Base-by-base conservation (phyloP, 345 rosid genomes). In the Hypericum perforatum region DNA sequence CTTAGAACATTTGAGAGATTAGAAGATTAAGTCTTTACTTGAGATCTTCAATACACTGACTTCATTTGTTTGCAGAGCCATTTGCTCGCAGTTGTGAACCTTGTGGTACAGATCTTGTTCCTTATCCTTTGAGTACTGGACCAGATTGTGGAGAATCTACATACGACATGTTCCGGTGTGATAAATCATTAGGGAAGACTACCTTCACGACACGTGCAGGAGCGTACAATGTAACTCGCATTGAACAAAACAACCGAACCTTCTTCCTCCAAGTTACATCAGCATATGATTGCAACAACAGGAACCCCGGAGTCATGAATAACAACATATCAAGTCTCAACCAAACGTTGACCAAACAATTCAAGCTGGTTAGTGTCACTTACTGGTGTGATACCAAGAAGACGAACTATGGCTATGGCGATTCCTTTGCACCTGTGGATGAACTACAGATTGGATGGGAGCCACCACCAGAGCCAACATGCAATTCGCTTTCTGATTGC, bases 331-430 rank as follows among this genome's bases (percentile, higher is more conserved):
- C 37, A n/a, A 7, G 11, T 7, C 15, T 51, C 14, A 12, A 51
- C 39, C 41, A 11, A 11, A 9, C 54, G 15, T 10, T 36, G n/a
- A 41, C 54, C 1, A 22, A 22, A 22, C 32, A 22, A 22, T 22
- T 22, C 32, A 22, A 22, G 2, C 32, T 22, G 13, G 36, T 51
- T 51, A 11, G 1, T 6, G 41, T 39, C 36, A 73, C 75, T 43
- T 59, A 59, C 40, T 22, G 63, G 56, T 76, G 79, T 43, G 59
- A 62, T 46, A 63, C 55, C 43, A 69, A 76, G 13, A 49, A 7
- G 32, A 56, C 22, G 7, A 51, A 52, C 9, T 39, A 38, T n/a
- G 51, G 46, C 16, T 50, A 16, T 7, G n/a, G 12, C 37, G 37
- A 37, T 2, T 7, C 22, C 58, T 32, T 55, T 44, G 57, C 32